Percentiles rank a stretch among this genome's conserved stretches.
phyloP scores from a whole-genome alignment of 306 rosid genomes.

The Elaeagnus macrophylla region DNA sequence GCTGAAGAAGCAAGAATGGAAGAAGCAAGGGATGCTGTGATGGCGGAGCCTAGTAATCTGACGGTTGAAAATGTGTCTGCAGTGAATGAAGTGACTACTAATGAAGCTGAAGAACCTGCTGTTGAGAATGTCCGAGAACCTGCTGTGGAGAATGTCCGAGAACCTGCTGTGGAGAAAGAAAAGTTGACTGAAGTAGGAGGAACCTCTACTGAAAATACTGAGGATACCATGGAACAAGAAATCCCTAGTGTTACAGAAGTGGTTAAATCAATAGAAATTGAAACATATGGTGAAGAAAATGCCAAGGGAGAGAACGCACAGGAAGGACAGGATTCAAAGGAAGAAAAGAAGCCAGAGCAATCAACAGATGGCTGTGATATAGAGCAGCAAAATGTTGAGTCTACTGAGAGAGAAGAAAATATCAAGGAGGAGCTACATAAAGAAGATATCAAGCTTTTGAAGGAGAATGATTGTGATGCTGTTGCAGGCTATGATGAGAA shows the following conservation, averaged over 20 bases:
- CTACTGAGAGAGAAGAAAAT: slow-evolving; percentile 17
- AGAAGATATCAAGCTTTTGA: slow-evolving; percentile 22
- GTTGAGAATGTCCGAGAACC: slow-evolving; percentile 23
- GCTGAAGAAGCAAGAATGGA: slow-evolving; percentile 23
- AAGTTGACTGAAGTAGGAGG: slow-evolving; percentile 10
- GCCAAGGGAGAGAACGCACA: slow-evolving; percentile 17
- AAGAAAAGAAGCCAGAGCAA: slow-evolving; percentile 22
- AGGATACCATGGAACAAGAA: slow-evolving; percentile 3
- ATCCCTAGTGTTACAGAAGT: slow-evolving; percentile 21
- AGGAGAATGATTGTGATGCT: slow-evolving; percentile 24
- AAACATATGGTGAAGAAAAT: slow-evolving; percentile 12
- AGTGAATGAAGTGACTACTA: slow-evolving; percentile 23
- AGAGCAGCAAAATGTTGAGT: slow-evolving; percentile 15
- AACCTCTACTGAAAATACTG: slow-evolving; percentile 1
- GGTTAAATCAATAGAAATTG: slow-evolving; percentile 20
- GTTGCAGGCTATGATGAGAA: slow-evolving; percentile 26
- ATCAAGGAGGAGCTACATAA: slow-evolving; percentile 18
- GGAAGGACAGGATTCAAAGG: slow-evolving; percentile 18
- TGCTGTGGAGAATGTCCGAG: slow-evolving; percentile 20
- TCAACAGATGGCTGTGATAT: slow-evolving; percentile 17
- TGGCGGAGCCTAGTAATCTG: slow-evolving; percentile 6
- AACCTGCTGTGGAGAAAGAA: slow-evolving; percentile 17
- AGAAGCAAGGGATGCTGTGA: slow-evolving; percentile 15
- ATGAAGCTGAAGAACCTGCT: slow-evolving; percentile 27
- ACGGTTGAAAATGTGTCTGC: slow-evolving; percentile 15